Conservation (phyloP, 345 rosid genomes). For the Luvunga scandens region DNA sequence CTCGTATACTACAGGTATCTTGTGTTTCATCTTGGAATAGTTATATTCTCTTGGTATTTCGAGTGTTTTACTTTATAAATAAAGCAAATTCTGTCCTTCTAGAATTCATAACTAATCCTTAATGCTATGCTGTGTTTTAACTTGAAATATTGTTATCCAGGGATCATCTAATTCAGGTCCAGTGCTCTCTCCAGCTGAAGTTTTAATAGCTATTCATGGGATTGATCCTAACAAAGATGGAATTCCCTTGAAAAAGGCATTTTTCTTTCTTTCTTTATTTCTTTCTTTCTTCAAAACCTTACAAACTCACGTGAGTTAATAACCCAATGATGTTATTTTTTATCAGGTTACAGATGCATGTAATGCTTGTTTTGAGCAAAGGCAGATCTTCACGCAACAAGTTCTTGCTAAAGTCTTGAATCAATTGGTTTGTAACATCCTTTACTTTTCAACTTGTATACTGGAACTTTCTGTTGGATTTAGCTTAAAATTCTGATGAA, state of each 20-base stretch:
- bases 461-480: background rate
- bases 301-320: conserved; percentile 10
- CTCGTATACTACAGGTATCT: conserved; percentile 73
- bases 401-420: conserved; percentile 93
- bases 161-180: conserved; percentile 71
- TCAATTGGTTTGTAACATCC: conserved; percentile 70
- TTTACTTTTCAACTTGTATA: background rate
- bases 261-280: background rate
- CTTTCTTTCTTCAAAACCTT: conserved; percentile 11
- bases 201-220: conserved; percentile 83
- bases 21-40: background rate
- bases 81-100: background rate
- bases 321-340: conserved; percentile 20
- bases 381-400: conserved; percentile 85
- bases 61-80: background rate
- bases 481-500: conserved; percentile 15
- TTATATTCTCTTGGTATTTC: background rate
- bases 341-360: conserved; percentile 92
- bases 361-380: conserved; percentile 87
- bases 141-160: conserved; percentile 36
- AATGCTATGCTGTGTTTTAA: conserved; percentile 10
- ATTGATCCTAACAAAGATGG: conserved; percentile 89
- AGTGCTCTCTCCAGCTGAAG: conserved; percentile 77
- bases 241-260: conserved; percentile 89
- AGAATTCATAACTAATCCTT: background rate